Evolutionary conservation across 176 grass and related monocot genomes (phyloP).

Genomic region (Cenchrus fungigraminus): DNA sequence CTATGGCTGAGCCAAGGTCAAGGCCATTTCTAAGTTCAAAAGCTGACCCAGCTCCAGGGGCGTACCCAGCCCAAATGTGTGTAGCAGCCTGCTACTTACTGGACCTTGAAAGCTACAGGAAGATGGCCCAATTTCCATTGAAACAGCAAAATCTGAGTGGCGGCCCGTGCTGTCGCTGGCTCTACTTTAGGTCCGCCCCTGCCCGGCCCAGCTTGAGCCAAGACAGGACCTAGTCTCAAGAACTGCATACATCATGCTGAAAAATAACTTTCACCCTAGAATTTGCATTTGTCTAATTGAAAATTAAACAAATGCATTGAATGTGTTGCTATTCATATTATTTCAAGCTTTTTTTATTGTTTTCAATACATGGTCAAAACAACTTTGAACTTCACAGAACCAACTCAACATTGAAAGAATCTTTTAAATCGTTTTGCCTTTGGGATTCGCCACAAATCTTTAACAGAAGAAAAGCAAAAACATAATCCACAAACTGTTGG

Average conservation of each 20-base stretch:
- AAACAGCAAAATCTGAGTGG: too few relatives aligned
- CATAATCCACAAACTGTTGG: neutral
- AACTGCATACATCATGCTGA: neutral
- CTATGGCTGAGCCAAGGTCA: neutral
- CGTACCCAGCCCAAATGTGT: too few relatives aligned
- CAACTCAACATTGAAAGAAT: neutral
- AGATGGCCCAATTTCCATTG: too few relatives aligned
- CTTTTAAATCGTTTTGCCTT: neutral
- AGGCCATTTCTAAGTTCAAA: conserved; percentile 3
- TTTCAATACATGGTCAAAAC: neutral
- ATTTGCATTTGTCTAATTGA: neutral
- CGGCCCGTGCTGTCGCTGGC: too few relatives aligned
- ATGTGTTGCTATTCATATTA: neutral
- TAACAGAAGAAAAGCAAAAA: neutral
- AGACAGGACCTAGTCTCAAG: neutral
- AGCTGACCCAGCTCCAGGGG: neutral
- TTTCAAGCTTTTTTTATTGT: neutral
- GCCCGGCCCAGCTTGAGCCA: neutral
- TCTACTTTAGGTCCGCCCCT: too few relatives aligned
- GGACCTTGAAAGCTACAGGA: too few relatives aligned
- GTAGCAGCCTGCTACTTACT: too few relatives aligned
- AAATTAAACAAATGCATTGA: neutral
- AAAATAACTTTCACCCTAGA: neutral
- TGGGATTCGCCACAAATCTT: neutral
- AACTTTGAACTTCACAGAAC: neutral